These are phyloP conservation scores for Brasilioporus rufonigricans DNA, from an alignment of 768 basidiomycete genomes.

Conservation along the genomic window DNA sequence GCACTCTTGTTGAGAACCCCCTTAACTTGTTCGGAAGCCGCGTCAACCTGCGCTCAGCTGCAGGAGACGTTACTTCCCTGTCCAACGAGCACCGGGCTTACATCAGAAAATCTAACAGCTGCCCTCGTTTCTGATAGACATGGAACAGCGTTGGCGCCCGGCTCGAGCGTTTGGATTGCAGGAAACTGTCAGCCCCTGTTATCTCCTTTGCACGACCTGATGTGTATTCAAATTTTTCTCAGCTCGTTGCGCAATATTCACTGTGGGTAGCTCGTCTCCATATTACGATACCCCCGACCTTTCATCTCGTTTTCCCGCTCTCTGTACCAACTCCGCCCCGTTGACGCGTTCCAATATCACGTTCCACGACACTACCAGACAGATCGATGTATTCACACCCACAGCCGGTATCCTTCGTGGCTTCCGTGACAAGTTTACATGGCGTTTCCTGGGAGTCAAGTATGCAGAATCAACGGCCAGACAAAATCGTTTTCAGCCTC, in stretches of 20 bases:
- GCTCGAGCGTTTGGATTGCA: slow-evolving; percentile 5
- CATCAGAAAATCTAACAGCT: slow-evolving; percentile 1
- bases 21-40: background rate
- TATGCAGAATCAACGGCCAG: background rate
- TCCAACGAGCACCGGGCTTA: background rate
- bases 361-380: slow-evolving; percentile 1
- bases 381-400: slow-evolving; percentile 15
- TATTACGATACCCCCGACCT: background rate
- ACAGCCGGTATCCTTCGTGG: slow-evolving; percentile 17
- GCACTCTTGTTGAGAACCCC: slow-evolving; percentile 9
- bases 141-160: background rate
- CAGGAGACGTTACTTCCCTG: slow-evolving; percentile 7
- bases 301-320: slow-evolving; percentile 2
- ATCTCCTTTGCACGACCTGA: no score
- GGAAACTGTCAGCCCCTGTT: background rate
- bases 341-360: slow-evolving; percentile 6
- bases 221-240: background rate
- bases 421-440: slow-evolving; percentile 21
- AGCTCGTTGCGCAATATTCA: slow-evolving; percentile 1
- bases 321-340: slow-evolving; percentile 22
- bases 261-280: background rate
- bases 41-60: slow-evolving; percentile 1
- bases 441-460: no score
- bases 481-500: no score
- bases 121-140: slow-evolving; percentile 10